Conservation (phyloP, 495 filamentous ascomycete genomes). For the Podospora anserina region DNA sequence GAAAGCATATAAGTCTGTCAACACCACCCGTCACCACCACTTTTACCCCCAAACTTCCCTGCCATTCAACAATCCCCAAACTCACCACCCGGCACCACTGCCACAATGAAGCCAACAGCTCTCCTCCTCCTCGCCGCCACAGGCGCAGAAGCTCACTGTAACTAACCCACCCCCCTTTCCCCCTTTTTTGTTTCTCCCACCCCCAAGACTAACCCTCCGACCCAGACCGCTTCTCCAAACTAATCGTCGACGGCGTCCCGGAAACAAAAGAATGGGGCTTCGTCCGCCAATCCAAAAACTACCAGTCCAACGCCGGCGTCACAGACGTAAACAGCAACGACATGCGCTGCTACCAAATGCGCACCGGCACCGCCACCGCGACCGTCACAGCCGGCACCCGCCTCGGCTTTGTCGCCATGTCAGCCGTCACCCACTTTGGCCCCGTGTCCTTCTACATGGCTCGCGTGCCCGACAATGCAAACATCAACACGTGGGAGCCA, state of each 20-base stretch:
- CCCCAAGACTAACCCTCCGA: background rate
- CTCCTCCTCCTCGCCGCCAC: conserved; percentile 14
- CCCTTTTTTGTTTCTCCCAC: background rate
- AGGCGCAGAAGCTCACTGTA: conserved; percentile 14
- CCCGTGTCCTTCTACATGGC: conserved; percentile 52
- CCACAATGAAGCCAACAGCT: conserved; percentile 5
- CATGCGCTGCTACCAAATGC: conserved; percentile 45
- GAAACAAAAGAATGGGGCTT: conserved; percentile 41
- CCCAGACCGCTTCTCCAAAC: conserved; percentile 40
- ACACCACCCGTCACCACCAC: too few relatives aligned
- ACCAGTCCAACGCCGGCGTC: conserved; percentile 43
- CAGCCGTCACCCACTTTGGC: conserved; percentile 44
- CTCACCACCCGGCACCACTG: background rate
- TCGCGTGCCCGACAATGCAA: conserved; percentile 38
- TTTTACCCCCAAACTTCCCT: too few relatives aligned
- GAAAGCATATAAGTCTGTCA: too few relatives aligned
- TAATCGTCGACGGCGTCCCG: conserved; percentile 34
- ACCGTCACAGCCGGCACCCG: conserved; percentile 38
- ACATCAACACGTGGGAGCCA: conserved; percentile 47
- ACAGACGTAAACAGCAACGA: conserved; percentile 41
- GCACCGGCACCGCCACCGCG: conserved; percentile 30
- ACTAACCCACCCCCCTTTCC: background rate
- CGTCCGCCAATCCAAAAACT: conserved; percentile 50
- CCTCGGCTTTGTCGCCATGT: conserved; percentile 44
- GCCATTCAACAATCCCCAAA: too few relatives aligned